Evolutionary conservation across 2,329 filamentous ascomycete genomes (phyloP).

Genomic region (Cytospora leucostoma): DNA sequence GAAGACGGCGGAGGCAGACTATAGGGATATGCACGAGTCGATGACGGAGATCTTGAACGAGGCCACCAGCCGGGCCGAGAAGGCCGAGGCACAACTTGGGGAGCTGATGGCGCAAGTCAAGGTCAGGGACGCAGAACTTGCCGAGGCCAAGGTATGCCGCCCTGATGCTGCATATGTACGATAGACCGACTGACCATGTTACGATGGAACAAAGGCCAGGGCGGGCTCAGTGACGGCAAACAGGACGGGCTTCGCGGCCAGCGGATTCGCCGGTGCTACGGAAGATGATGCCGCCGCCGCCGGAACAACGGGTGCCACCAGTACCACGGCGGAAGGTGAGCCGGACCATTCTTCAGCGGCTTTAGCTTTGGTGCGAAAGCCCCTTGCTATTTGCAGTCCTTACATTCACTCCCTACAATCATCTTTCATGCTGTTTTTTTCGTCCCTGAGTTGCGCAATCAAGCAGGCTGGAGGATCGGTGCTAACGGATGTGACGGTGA

Average conservation of each 20-base stretch:
- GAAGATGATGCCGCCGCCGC: conserved; percentile 34
- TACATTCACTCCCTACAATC: conserved; percentile 26
- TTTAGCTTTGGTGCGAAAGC: conserved; percentile 66
- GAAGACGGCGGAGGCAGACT: conserved; percentile 61
- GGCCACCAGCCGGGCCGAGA: conserved; percentile 54
- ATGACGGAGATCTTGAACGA: conserved; percentile 63
- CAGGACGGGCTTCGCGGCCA: conserved; percentile 55
- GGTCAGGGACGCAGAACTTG: conserved; percentile 65
- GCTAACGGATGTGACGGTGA: conserved; percentile 21
- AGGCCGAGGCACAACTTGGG: conserved; percentile 49
- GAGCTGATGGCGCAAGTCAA: conserved; percentile 58
- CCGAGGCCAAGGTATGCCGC: conserved; percentile 56
- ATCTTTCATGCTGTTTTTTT: conserved; percentile 22
- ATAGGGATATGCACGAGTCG: conserved; percentile 64
- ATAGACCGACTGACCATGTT: conserved; percentile 15
- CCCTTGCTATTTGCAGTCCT: conserved; percentile 47
- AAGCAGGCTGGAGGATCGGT: conserved; percentile 17
- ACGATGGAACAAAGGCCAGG: conserved; percentile 43
- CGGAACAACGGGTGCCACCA: conserved; percentile 33
- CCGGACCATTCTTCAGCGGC: conserved; percentile 64
- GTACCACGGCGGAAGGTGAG: conserved; percentile 56
- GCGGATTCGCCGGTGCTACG: conserved; percentile 49
- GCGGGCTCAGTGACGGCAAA: conserved; percentile 40
- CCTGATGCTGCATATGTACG: conserved; percentile 16
- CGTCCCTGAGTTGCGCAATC: conserved; percentile 8